Evolutionary conservation across 2,329 filamentous ascomycete genomes (phyloP), one percentile per base, ranked within the genome.

Genomic region (Diplodia seriata): DNA sequence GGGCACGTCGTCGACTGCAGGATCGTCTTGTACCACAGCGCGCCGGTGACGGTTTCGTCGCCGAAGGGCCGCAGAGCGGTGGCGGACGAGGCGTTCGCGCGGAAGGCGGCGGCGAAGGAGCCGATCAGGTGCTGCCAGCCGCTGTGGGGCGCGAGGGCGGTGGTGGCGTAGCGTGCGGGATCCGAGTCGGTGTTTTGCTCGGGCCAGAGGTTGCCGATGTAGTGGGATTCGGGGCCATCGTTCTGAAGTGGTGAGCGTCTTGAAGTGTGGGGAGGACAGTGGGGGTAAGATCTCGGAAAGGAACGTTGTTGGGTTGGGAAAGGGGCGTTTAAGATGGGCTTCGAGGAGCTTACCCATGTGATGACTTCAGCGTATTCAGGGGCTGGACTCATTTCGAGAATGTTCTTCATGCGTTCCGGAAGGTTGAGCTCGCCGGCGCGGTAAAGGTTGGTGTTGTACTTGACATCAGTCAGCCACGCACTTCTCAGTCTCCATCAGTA

Each of bases 81-180:
- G 0, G 49, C 40, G 20, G 53, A 9, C 0, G 20, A 18, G 29
- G 50, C 49, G 54, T 73, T 72, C 51, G 65, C 49, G 64, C 78
- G 79, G 73, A 73, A 80, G n/a, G 77, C 78, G 12, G 55, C 50
- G 70, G 76, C 75, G 72, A 80, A 80, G 20, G 78, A 78, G 3
- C 70, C 65, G 61, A 81, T 71, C 1, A 80, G 70, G 1, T 76
- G 73, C 66, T 77, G 77, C 78, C 78, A 80, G 4, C 72, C 78
- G 18, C 59, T 67, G 72, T 80, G 77, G 18, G 73, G 72, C 23
- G 67, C 73, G 53, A 63, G 56, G 51, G 73, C 71, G 50, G 73
- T 70, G 66, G 76, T 75, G 40, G 73, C 74, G 66, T 80, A 80
- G 9, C 50, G 54, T 1, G 33, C 18, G 1, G 68, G 51, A 18